These are phyloP conservation scores for Graphilbum fragrans DNA, from an alignment of 2,329 filamentous ascomycete genomes.

Conservation along the genomic window DNA sequence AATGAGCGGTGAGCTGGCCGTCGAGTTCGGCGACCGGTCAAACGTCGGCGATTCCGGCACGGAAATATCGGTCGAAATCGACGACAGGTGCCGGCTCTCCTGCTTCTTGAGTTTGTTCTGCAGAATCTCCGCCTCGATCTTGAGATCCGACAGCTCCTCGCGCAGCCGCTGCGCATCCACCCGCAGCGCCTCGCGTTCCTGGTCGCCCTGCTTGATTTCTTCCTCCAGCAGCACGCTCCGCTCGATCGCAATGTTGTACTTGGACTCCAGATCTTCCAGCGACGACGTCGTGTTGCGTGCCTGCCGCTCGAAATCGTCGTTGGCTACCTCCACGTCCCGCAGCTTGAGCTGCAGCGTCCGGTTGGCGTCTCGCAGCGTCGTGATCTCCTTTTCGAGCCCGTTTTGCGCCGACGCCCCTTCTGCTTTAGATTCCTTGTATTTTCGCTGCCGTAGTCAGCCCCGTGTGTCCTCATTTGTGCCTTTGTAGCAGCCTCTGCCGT, in stretches of 20 bases:
- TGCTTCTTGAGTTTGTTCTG: conserved; percentile 83
- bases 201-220: conserved; percentile 81
- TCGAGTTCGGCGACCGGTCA: conserved; percentile 67
- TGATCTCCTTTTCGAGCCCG: conserved; percentile 88
- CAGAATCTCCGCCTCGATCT: conserved; percentile 88
- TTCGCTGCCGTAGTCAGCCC: conserved; percentile 47
- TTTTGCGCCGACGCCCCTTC: conserved; percentile 81
- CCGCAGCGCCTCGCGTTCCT: conserved; percentile 77
- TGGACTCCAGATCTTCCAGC: conserved; percentile 91
- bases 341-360: conserved; percentile 71
- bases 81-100: conserved; percentile 43
- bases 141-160: conserved; percentile 84
- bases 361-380: conserved; percentile 73
- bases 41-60: conserved; percentile 59
- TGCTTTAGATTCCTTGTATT: conserved; percentile 88
- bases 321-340: conserved; percentile 92
- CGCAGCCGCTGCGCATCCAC: conserved; percentile 85
- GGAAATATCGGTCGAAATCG: conserved; percentile 50
- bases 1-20: conserved; percentile 81
- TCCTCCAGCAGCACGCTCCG: conserved; percentile 87
- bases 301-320: conserved; percentile 96
- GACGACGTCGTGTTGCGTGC: conserved; percentile 92
- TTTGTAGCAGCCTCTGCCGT: no score
- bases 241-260: conserved; percentile 92
- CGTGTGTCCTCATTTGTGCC: conserved; percentile 7